Evolutionary conservation across 2,329 filamentous ascomycete genomes (phyloP).

Genomic region (Thielaviopsis musarum): DNA sequence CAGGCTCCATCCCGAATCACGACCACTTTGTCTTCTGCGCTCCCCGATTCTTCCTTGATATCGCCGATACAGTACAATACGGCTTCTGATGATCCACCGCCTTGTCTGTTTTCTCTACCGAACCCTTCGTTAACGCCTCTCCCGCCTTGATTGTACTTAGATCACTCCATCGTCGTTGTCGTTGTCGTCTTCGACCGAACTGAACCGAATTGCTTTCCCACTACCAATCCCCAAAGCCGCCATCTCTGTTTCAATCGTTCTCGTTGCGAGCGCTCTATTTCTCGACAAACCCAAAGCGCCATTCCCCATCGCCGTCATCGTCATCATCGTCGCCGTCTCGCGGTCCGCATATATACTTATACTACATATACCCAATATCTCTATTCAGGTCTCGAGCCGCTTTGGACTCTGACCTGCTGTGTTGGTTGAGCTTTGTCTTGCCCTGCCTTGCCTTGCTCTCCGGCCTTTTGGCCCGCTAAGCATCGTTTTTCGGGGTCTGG

Average conservation of each 20-base stretch:
- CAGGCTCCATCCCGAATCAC: not conserved
- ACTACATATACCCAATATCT: constrained; percentile 1
- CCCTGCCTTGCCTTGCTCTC: not conserved
- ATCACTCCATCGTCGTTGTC: not conserved
- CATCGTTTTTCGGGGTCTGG: not conserved
- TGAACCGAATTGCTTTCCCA: not conserved
- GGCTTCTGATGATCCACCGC: not conserved
- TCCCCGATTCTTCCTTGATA: not conserved
- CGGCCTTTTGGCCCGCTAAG: not conserved
- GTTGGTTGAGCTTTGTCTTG: not conserved
- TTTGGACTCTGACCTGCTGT: not conserved
- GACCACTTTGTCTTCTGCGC: not conserved
- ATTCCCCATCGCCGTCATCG: not conserved
- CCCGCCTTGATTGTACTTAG: not conserved
- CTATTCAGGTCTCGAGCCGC: not conserved
- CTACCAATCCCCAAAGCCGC: not conserved
- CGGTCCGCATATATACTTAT: not conserved
- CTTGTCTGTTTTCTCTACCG: not conserved
- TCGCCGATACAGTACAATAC: not conserved
- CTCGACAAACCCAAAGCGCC: not conserved
- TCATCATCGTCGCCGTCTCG: not conserved
- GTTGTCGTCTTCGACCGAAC: not conserved
- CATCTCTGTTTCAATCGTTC: not conserved
- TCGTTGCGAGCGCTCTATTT: not conserved
- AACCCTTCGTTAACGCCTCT: not conserved